Conservation (phyloP, 306 rosid species). For the Benincasa hispida region DNA sequence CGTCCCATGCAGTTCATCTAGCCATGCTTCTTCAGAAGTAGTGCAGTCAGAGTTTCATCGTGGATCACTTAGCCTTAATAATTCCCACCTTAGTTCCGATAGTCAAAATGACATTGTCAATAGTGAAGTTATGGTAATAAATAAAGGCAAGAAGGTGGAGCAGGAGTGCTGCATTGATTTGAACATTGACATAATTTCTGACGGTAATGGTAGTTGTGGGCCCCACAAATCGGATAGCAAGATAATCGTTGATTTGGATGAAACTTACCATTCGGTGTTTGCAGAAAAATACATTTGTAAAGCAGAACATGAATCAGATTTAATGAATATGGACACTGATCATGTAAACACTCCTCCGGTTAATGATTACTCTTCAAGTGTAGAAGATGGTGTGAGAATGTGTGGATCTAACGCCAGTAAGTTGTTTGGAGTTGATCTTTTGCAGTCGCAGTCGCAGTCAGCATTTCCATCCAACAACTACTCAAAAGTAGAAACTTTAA, state of each 20-base stretch:
- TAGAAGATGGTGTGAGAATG: conserved; percentile 17
- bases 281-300: conserved; percentile 8
- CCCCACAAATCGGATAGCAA: conserved; percentile 21
- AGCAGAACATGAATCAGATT: conserved; percentile 14
- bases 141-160: conserved; percentile 25
- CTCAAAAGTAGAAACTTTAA: conserved; percentile 5
- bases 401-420: conserved; percentile 25
- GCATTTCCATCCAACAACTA: conserved; percentile 12
- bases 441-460: conserved; percentile 12
- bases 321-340: conserved; percentile 17
- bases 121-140: conserved; percentile 12
- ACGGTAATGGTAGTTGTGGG: conserved; percentile 26
- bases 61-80: conserved; percentile 22
- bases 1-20: conserved; percentile 27
- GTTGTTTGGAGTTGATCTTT: conserved; percentile 32
- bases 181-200: conserved; percentile 33
- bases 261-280: conserved; percentile 7
- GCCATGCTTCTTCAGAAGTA: conserved; percentile 47
- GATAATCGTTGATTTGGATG: conserved; percentile 23
- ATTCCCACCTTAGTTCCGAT: conserved; percentile 27
- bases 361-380: conserved; percentile 21
- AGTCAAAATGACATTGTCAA: conserved; percentile 20
- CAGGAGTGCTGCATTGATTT: conserved; percentile 35
- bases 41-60: conserved; percentile 40
- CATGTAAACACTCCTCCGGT: conserved; percentile 5